Conservation (phyloP, 371 early-diverging fungal species). For the Apophysomyces variabilis region DNA sequence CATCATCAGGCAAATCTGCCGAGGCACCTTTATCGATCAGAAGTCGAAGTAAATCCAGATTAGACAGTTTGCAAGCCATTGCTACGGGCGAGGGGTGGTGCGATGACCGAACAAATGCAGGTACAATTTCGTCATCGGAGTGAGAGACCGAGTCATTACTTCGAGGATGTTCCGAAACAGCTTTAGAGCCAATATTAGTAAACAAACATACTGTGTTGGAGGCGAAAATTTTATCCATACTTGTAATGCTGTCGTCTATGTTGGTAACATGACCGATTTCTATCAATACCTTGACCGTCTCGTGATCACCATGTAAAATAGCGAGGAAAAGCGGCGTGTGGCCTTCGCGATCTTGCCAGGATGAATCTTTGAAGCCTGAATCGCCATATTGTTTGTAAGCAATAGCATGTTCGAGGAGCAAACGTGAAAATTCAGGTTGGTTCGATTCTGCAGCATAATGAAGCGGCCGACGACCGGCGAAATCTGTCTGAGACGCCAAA, state of each 20-base stretch:
- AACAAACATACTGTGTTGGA: background rate
- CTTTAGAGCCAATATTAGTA: slow-evolving; percentile 8
- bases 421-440: slow-evolving; percentile 42
- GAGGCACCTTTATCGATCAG: slow-evolving; percentile 60
- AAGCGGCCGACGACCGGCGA: slow-evolving; percentile 67
- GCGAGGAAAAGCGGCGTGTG: slow-evolving; percentile 74
- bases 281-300: slow-evolving; percentile 56
- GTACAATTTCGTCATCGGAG: slow-evolving; percentile 22
- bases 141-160: background rate
- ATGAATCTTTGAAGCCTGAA: slow-evolving; percentile 45
- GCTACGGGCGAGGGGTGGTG: slow-evolving; percentile 58
- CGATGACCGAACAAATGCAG: slow-evolving; percentile 40
- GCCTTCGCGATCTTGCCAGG: slow-evolving; percentile 72
- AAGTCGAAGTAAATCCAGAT: slow-evolving; percentile 49
- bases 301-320: slow-evolving; percentile 63
- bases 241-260: slow-evolving; percentile 51
- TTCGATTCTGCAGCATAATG: slow-evolving; percentile 74
- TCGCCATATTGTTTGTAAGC: slow-evolving; percentile 41
- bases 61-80: slow-evolving; percentile 62
- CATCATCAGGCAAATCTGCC: slow-evolving; percentile 60
- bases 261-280: slow-evolving; percentile 58
- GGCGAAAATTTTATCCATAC: slow-evolving; percentile 16
- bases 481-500: slow-evolving; percentile 49
- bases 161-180: slow-evolving; percentile 1
- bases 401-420: slow-evolving; percentile 54